Evolutionary conservation across 371 early-diverging fungal genomes (phyloP).

Genomic region (Smittium mucronatum): DNA sequence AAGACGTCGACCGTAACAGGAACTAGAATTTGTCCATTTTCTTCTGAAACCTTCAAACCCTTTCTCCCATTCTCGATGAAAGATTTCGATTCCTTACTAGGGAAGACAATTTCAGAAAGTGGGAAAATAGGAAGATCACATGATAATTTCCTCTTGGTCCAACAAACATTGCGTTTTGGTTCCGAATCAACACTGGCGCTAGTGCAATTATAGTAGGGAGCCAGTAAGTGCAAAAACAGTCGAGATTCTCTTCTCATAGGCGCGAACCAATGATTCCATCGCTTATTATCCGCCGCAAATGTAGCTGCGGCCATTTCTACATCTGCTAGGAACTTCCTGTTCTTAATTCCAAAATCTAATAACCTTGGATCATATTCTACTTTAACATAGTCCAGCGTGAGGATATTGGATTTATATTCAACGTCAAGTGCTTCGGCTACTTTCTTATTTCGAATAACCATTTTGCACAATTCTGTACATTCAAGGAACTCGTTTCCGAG

Average conservation of each 20-base stretch:
- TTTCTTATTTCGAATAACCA: conserved; percentile 54
- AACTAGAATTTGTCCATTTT: not conserved
- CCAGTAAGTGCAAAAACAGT: conserved; percentile 54
- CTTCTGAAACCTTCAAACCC: not conserved
- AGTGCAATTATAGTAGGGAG: conserved; percentile 44
- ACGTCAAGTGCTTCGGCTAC: conserved; percentile 57
- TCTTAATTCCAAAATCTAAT: conserved; percentile 41
- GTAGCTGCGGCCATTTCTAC: conserved; percentile 44
- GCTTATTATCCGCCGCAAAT: conserved; percentile 42
- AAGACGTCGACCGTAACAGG: not conserved
- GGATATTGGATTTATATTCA: conserved; percentile 30
- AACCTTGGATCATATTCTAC: conserved; percentile 49
- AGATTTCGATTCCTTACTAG: not conserved
- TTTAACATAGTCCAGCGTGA: conserved; percentile 18
- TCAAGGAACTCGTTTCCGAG: conserved; percentile 35
- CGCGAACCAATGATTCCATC: conserved; percentile 40
- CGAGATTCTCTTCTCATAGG: conserved; percentile 54
- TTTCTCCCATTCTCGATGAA: not conserved
- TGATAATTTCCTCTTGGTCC: conserved; percentile 31
- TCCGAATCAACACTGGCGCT: conserved; percentile 60
- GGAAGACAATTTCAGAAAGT: conserved; percentile 17
- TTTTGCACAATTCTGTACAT: conserved; percentile 58
- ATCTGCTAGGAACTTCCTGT: conserved; percentile 44
- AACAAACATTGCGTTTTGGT: conserved; percentile 56
- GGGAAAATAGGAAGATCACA: conserved; percentile 23